These are phyloP conservation scores for Ophiognomonia clavigignenti-juglandacearum DNA, from an alignment of 2,329 filamentous ascomycete species.

Conservation along the genomic window DNA sequence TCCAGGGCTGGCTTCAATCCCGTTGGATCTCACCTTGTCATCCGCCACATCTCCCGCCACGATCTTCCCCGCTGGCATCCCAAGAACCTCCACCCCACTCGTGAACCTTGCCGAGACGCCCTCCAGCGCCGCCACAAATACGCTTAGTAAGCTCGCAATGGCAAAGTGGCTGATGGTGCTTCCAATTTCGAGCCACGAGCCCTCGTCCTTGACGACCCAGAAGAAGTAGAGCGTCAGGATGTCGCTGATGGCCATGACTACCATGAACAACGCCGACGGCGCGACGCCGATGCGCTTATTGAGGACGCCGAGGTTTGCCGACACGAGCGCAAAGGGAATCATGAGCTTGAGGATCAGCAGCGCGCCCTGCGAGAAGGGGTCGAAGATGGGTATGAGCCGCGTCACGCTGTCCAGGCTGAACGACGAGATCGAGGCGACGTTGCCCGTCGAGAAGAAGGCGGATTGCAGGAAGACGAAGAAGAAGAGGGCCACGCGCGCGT, in stretches of 20 bases:
- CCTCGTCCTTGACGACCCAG: slow-evolving; percentile 94
- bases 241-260: slow-evolving; percentile 87
- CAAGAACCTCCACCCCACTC: slow-evolving; percentile 58
- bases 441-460: slow-evolving; percentile 95
- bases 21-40: neutral
- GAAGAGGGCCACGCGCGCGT: slow-evolving; percentile 84
- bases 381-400: slow-evolving; percentile 85
- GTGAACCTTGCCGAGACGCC: slow-evolving; percentile 80
- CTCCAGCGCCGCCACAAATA: slow-evolving; percentile 87
- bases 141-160: slow-evolving; percentile 83
- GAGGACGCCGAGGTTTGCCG: slow-evolving; percentile 87
- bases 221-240: slow-evolving; percentile 94
- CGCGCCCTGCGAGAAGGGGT: slow-evolving; percentile 86
- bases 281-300: slow-evolving; percentile 80
- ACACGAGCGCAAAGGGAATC: slow-evolving; percentile 88
- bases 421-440: slow-evolving; percentile 87
- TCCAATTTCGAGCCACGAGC: slow-evolving; percentile 95
- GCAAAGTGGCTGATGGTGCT: slow-evolving; percentile 94
- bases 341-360: slow-evolving; percentile 85
- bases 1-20: neutral
- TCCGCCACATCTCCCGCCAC: neutral
- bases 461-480: slow-evolving; percentile 94
- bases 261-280: slow-evolving; percentile 86
- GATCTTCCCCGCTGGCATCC: neutral
- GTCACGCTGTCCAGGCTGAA: slow-evolving; percentile 90